Evolutionary conservation across 2,329 filamentous ascomycete species (phyloP), one percentile per base, ranked within the genome.

Genomic region (Thelonectria rubi): DNA sequence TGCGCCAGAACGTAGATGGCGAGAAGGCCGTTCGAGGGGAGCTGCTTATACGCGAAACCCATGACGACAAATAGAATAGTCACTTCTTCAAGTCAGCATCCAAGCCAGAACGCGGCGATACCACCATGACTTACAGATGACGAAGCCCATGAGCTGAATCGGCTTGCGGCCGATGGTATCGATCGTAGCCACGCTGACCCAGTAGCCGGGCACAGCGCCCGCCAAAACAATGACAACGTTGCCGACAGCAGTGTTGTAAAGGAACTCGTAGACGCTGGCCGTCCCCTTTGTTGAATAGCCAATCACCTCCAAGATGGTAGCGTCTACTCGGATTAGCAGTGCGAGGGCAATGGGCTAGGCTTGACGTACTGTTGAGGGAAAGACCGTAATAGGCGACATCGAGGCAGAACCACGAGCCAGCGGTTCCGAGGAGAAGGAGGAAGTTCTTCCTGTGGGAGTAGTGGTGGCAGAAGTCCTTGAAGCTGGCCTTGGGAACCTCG

Each of bases 351-450:
- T 7, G 4, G 24, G 4, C 4, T 24, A 24, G 24, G 24, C 7
- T 24, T 24, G 24, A 24, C 24, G 7, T 24, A 24, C 24, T 93
- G 77, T 93, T 94, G 51, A 94, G 82, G 34, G 89, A 89, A 20
- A 94, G 84, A 55, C 88, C 88, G 68, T 90, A 90, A 74, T 86
- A 87, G 30, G 86, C 85, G 60, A 82, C 76, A 64, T 81, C 81
- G 55, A 92, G 87, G 77, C 91, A 86, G 77, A 94, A 94, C 92
- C 92, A 96, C 2, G 92, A 94, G 42, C 90, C 89, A 12, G 91
- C 90, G 12, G 91, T 94, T n/a, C 91, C 91, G 43, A 93, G 80
- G 0, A 93, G 85, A 15, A 93, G 83, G 73, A 88, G 87, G 56
- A 84, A 87, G 74, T 94, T 89, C 79, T 88, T 91, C 82, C 85